Evolutionary conservation across 2,329 filamentous ascomycete genomes (phyloP), one percentile per base, ranked within the genome.

Genomic region (Colletotrichum graminicola): DNA sequence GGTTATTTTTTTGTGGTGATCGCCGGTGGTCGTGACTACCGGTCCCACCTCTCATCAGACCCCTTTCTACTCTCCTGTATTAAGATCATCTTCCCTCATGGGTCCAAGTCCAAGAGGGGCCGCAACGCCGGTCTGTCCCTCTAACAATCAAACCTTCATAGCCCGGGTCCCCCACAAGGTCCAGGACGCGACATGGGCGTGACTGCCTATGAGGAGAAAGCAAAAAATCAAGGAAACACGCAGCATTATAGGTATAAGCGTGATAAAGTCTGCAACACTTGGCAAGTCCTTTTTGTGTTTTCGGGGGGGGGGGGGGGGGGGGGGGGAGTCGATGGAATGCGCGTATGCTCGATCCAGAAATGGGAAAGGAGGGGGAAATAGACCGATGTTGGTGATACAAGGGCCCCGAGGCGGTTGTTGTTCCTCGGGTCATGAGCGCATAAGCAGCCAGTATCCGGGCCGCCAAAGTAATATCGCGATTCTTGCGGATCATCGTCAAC

Each of bases 221-320:
- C 29, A n/a, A 61, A 62, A 62, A 41, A 34, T 29, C 36, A 43
- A n/a, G 18, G 36, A 59, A 61, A 71, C 66, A 69, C 69, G 65
- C 66, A 55, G 34, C 62, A 72, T 72, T 72, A 72, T 69, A 72
- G 54, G 59, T 72, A 72, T 69, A 72, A 64, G 59, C 59, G 66
- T 56, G 14, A 52, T 29, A 41, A 32, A 60, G 51, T 66, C 54
- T 41, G 66, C 47, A 59, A 62, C 62, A 56, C 43, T 36, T n/a
- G 62, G 21, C 36, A 26, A 26, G 18, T 51, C 36, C 12, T 32
- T 39, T 59, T 59, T 59, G 26, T 54, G 26, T 54, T 21, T 66
- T 54, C 55, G 26, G 10, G 34, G 32, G 55, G 21, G 32, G 29
- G 32, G 32, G 32, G 32, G 32, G 32, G 32, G 32, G 32, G 32